Percentiles rank a stretch among this genome's conserved stretches.
phyloP scores from a whole-genome alignment of 257 asterid species.

The Solanum okadae region DNA sequence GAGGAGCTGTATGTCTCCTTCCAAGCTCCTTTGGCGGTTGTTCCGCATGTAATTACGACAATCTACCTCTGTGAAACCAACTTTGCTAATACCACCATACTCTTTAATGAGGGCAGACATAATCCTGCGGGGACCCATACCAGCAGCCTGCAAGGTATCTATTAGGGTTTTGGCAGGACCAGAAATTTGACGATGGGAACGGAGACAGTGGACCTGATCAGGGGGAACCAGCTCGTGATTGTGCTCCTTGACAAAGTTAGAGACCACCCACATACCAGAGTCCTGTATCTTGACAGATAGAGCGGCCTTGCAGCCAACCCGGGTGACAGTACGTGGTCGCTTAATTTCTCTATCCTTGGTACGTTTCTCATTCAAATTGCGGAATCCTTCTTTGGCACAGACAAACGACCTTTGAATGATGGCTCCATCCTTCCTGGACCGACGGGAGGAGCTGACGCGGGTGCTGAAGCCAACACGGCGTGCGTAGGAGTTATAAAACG shows the following conservation, averaged over 20 bases:
- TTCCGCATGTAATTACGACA: slow-evolving; percentile 92
- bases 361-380: slow-evolving; percentile 87
- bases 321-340: slow-evolving; percentile 76
- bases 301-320: slow-evolving; percentile 95
- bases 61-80: slow-evolving; percentile 96
- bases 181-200: slow-evolving; percentile 91
- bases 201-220: slow-evolving; percentile 86
- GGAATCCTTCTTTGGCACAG: slow-evolving; percentile 95
- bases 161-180: slow-evolving; percentile 96
- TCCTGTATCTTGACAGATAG: slow-evolving; percentile 89
- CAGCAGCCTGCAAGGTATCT: slow-evolving; percentile 97
- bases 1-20: slow-evolving; percentile 91
- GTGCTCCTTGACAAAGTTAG: slow-evolving; percentile 74
- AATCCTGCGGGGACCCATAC: slow-evolving; percentile 96
- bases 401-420: slow-evolving; percentile 95
- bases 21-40: slow-evolving; percentile 75
- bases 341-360: slow-evolving; percentile 83
- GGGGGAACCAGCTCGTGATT: slow-evolving; percentile 93
- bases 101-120: slow-evolving; percentile 95
- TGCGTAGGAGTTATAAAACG: slow-evolving; percentile 86
- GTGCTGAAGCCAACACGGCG: slow-evolving; percentile 98
- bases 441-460: slow-evolving; percentile 97
- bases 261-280: slow-evolving; percentile 87
- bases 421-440: slow-evolving; percentile 96
- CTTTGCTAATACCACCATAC: slow-evolving; percentile 93